Percentiles rank a stretch among this genome's conserved stretches.
These are phyloP conservation scores for Tillandsia fasciculata DNA, from an alignment of 176 grass and related monocot species.

Conservation along the genomic window DNA sequence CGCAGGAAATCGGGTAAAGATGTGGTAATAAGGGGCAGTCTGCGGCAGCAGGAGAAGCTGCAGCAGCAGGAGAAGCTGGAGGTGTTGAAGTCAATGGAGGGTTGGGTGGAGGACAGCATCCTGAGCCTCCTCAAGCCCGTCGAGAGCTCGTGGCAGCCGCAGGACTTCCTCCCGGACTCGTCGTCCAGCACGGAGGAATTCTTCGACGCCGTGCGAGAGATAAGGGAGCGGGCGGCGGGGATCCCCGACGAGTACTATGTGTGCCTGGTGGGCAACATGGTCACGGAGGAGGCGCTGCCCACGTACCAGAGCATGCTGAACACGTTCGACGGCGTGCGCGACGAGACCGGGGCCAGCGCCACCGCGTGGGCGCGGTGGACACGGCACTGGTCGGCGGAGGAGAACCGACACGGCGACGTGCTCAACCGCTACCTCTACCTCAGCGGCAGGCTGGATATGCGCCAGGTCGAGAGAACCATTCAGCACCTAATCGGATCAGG, in stretches of 20 bases:
- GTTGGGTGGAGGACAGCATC: conserved; percentile 28
- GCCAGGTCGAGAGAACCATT: conserved; percentile 32
- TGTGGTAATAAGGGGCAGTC: neutral
- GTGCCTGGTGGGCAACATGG: conserved; percentile 41
- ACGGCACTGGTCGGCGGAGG: conserved; percentile 12
- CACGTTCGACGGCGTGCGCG: conserved; percentile 17
- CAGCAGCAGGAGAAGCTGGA: conserved; percentile 12
- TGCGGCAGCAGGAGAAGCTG: neutral
- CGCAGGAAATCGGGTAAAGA: too few species aligned
- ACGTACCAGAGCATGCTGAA: conserved; percentile 34
- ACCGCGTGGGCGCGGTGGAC: conserved; percentile 33
- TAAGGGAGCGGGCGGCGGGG: conserved; percentile 15
- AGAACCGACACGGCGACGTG: conserved; percentile 21
- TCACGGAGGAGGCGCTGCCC: conserved; percentile 37
- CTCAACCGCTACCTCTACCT: conserved; percentile 14
- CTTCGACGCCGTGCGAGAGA: conserved; percentile 22
- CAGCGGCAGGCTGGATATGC: conserved; percentile 13
- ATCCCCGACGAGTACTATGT: conserved; percentile 41
- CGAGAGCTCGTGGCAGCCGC: conserved; percentile 29
- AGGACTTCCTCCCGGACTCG: conserved; percentile 32
- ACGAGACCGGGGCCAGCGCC: conserved; percentile 12
- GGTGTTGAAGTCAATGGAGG: conserved; percentile 24
- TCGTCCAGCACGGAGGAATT: conserved; percentile 12
- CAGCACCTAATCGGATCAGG: conserved; percentile 35
- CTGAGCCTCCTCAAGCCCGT: conserved; percentile 32